Percentiles rank a stretch among this genome's conserved stretches.
phyloP scores from a whole-genome alignment of 2,329 filamentous ascomycete genomes.

The Fusarium dlaminii region DNA sequence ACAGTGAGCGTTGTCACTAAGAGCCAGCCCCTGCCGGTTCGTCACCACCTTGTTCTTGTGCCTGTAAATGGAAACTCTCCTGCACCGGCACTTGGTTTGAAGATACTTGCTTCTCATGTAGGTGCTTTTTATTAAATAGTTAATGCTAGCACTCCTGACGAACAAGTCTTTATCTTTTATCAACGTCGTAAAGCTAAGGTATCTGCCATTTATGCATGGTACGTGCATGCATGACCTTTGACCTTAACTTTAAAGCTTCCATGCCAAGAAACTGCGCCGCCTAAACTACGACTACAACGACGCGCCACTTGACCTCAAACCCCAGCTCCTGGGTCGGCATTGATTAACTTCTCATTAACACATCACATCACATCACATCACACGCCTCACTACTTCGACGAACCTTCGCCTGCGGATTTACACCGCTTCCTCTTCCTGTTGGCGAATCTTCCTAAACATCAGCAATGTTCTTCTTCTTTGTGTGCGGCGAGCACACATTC shows the following conservation, averaged over 20 bases:
- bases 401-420: neutral
- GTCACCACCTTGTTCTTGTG: slow-evolving; percentile 28
- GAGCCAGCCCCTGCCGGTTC: slow-evolving; percentile 16
- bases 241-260: slow-evolving; percentile 7
- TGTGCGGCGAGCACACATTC: slow-evolving; percentile 70
- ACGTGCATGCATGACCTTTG: slow-evolving; percentile 4
- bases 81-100: neutral
- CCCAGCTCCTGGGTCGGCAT: neutral
- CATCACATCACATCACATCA: neutral
- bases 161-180: neutral
- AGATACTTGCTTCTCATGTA: neutral
- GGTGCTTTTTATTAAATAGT: too few relatives aligned
- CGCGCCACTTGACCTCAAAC: slow-evolving; percentile 18
- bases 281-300: slow-evolving; percentile 21
- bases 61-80: neutral
- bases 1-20: slow-evolving; percentile 5
- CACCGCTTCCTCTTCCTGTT: neutral
- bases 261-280: slow-evolving; percentile 38
- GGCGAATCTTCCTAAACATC: neutral
- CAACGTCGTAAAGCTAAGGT: neutral
- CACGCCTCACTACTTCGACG: neutral
- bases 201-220: neutral
- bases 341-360: slow-evolving; percentile 2
- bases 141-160: neutral
- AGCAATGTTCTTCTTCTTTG: slow-evolving; percentile 69